Evolutionary conservation across 805 yeast genomes (phyloP), one percentile per base, ranked within the genome.

Genomic region (Saccharomycopsis malanga): DNA sequence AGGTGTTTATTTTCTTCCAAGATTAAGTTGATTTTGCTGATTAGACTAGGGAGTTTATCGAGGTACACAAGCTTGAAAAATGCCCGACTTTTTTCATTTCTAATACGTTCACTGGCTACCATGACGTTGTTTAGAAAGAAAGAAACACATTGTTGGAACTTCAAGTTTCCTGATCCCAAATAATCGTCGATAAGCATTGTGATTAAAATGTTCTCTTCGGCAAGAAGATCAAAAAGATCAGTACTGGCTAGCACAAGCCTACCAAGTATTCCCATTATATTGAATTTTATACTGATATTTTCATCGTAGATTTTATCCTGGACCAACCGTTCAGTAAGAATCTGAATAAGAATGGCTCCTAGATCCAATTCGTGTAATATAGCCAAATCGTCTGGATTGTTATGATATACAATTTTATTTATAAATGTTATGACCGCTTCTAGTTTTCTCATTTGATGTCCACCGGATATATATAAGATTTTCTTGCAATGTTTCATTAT

Each of bases 71-170:
- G 17, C 10, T 32, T 34, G 5, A 23, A 27, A 20, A 45, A 45
- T 40, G 23, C 27, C 7, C 14, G 22, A 7, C 15, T 15, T 27
- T 40, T 40, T 12, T 40, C 23, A 10, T 17, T 15, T 7, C 20
- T 12, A 22, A 20, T 25, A 15, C n/a, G n/a, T n/a, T 24, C 22
- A 2, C 32, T 22, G 9, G 46, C 22, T 25, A 39, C 23, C 7
- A 44, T 14, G 7, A 44, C 20, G 15, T 37, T 44, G 17, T 44
- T 44, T 21, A 44, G 29, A 15, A 44, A 37, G 32, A 37, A 44
- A 15, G 24, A 22, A 10, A 30, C 20, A 14, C 46, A 38, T 38
- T 44, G 47, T 15, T 44, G 42, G 44, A 44, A 44, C 20, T 35
- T 32, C 23, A 44, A 38, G 24, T 37, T 27, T 7, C 30, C 12